Evolutionary conservation across 768 basidiomycete species (phyloP), one percentile per base, ranked within the genome.

Genomic region (Glaciozyma martinii): DNA sequence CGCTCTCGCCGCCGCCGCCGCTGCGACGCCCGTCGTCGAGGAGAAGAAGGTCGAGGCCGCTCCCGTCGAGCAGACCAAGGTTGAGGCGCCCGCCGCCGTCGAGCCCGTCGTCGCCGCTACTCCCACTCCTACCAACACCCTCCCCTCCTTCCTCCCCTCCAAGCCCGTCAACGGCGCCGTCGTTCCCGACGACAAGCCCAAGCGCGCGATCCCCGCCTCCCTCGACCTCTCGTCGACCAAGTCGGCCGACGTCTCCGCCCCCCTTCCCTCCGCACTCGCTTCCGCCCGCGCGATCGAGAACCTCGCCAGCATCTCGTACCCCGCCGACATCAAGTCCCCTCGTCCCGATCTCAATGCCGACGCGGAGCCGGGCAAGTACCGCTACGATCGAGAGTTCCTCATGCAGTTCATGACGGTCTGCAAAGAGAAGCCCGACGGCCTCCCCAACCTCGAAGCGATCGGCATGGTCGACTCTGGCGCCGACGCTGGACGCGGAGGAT

Each of bases 301-400:
- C 76, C 82, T 98, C 55, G 80, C 80, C 42, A 78, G 82, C 54
- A 81, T 97, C 50, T 78, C 82, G 29, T 97, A 97, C 75, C 91
- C 93, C 10, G 86, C 86, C 61, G 85, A 87, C 54, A 83, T 91
- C 75, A 81, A 80, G 75, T 88, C 90, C 61, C 94, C 94, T 3
- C 83, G 82, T 69, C 78, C 86, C 10, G 90, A 90, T 71, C 86
- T 98, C 70, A 97, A 95, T 77, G 79, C 82, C 61, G 83, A 86
- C 66, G 87, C 86, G 10, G 84, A 86, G 77, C 84, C 89, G 62
- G 91, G 91, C 72, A 93, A 90, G 77, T 94, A 90, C 80, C 90
- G 94, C 73, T 99, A 99, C 76, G 91, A 97, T 76, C 90, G 93
- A 43, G 90, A 93, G 25, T 99, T 99, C 84, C 82, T 99, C 30